phyloP scores from a whole-genome alignment of 2,329 filamentous ascomycete species.

The Verruconis gallopava region DNA sequence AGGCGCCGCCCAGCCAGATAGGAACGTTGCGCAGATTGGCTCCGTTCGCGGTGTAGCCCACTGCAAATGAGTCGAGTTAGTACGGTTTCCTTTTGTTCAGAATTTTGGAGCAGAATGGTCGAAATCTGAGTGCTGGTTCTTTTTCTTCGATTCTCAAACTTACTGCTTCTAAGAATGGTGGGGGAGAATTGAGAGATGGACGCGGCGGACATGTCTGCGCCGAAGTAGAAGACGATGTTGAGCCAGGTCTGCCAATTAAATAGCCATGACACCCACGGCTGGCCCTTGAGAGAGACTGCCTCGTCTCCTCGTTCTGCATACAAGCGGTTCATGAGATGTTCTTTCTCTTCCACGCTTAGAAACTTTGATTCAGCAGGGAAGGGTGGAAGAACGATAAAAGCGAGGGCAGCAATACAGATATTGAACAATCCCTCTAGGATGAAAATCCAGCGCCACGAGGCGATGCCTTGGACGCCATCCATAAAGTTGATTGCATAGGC shows the following conservation, averaged over 20 bases:
- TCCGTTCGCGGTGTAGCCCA: slow-evolving; percentile 28
- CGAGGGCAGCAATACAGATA: slow-evolving; percentile 14
- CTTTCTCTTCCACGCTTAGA: slow-evolving; percentile 31
- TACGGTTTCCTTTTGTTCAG: too few species aligned
- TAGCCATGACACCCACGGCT: slow-evolving; percentile 17
- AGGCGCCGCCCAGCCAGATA: slow-evolving; percentile 25
- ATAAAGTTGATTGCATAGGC: slow-evolving; percentile 25
- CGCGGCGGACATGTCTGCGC: slow-evolving; percentile 3
- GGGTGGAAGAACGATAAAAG: slow-evolving; percentile 24
- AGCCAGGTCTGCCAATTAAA: slow-evolving; percentile 35
- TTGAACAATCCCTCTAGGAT: slow-evolving; percentile 21
- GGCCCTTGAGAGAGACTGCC: background rate
- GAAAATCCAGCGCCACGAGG: slow-evolving; percentile 22
- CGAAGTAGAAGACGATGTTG: slow-evolving; percentile 4
- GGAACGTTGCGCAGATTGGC: slow-evolving; percentile 27
- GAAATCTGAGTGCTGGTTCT: too few species aligned
- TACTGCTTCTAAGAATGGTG: slow-evolving; percentile 1
- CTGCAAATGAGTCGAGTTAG: too few species aligned
- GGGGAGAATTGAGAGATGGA: slow-evolving; percentile 2
- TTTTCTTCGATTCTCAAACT: background rate
- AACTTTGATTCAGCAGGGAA: slow-evolving; percentile 34
- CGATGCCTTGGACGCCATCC: slow-evolving; percentile 18
- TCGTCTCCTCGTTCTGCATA: slow-evolving; percentile 28
- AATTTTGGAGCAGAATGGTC: too few species aligned
- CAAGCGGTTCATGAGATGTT: slow-evolving; percentile 30